phyloP scores from a whole-genome alignment of 208 protist species.

The Trypanosoma lewisi region DNA sequence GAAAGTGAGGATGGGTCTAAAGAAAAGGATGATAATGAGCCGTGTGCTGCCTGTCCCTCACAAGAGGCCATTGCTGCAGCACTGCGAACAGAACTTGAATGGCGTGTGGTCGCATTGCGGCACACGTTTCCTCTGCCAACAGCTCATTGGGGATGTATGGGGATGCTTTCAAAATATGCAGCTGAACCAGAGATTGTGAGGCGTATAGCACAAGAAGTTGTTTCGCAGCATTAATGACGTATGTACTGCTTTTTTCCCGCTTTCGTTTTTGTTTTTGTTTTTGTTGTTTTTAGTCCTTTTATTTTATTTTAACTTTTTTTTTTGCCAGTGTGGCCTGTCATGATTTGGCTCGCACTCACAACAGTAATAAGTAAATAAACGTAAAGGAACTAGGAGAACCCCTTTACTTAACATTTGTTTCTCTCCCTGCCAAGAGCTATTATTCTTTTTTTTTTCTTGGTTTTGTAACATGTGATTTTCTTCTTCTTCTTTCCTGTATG shows the following conservation, averaged over 20 bases:
- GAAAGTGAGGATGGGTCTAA: neutral
- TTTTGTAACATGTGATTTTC: neutral
- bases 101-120: constrained; percentile 54
- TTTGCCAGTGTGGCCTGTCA: neutral
- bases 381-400: too few relatives aligned
- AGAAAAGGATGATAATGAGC: neutral
- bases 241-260: neutral
- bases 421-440: neutral
- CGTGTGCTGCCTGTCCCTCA: neutral
- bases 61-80: constrained; percentile 41
- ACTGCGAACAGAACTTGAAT: constrained; percentile 48
- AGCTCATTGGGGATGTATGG: constrained; percentile 54
- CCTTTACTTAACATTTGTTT: too few relatives aligned
- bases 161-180: constrained; percentile 36
- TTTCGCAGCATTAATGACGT: constrained; percentile 26
- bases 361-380: too few relatives aligned
- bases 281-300: constrained; percentile 14
- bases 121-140: constrained; percentile 39
- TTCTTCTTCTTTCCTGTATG: constrained; percentile 1
- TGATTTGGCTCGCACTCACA: too few relatives aligned
- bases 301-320: neutral
- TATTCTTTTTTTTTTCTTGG: constrained; percentile 19
- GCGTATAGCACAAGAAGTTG: constrained; percentile 48
- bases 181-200: constrained; percentile 39
- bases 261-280: constrained; percentile 15